A percentile compares a stretch with the other conserved stretches of the same genome.
phyloP scores from a whole-genome alignment of 257 asterid genomes.

The Plectranthus barbatus region DNA sequence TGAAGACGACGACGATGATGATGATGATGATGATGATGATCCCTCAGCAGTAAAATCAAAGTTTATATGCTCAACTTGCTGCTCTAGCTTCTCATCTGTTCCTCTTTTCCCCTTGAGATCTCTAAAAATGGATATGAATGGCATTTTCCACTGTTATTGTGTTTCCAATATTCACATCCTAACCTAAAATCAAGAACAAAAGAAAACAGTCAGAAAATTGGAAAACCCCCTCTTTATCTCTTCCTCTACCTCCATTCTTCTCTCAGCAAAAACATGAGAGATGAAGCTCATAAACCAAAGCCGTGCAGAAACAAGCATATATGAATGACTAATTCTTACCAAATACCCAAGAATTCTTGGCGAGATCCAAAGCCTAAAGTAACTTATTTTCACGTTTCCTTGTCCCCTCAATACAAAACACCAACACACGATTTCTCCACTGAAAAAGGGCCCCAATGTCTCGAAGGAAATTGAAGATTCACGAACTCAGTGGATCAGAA shows the following conservation, averaged over 20 bases:
- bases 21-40: background rate
- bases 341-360: background rate
- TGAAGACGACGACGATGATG: conserved; percentile 24
- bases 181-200: too few species aligned
- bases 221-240: too few species aligned
- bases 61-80: conserved; percentile 9
- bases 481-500: conserved; percentile 8
- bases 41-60: conserved; percentile 30
- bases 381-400: conserved; percentile 35
- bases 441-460: conserved; percentile 25
- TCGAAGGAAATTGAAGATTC: conserved; percentile 1
- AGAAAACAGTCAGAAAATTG: too few species aligned
- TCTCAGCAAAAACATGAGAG: too few species aligned
- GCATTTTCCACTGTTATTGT: conserved; percentile 17
- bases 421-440: conserved; percentile 18
- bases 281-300: too few species aligned
- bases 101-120: conserved; percentile 27
- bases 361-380: conserved; percentile 27
- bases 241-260: too few species aligned
- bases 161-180: too few species aligned
- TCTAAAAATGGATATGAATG: conserved; percentile 24
- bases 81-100: conserved; percentile 3
- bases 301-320: background rate
- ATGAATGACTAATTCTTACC: background rate
- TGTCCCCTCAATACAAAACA: conserved; percentile 53